These are phyloP conservation scores for Pestalotiopsis sp. DNA, from an alignment of 2,329 filamentous ascomycete species.

Conservation along the genomic window DNA sequence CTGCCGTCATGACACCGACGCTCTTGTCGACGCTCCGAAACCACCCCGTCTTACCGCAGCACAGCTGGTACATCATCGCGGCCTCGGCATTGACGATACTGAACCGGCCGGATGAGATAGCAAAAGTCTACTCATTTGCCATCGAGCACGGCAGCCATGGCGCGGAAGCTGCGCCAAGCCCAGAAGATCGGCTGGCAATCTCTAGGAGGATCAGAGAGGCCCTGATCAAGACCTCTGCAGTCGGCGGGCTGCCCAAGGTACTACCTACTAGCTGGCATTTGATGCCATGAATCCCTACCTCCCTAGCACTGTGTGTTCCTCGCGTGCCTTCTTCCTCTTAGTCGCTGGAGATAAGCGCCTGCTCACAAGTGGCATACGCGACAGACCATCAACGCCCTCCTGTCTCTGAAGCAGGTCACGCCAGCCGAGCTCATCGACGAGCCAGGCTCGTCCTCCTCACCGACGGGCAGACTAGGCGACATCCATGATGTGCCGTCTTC, in stretches of 20 bases:
- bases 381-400: slow-evolving; percentile 50
- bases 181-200: slow-evolving; percentile 44
- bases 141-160: slow-evolving; percentile 33
- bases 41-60: slow-evolving; percentile 42
- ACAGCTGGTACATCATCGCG: slow-evolving; percentile 53
- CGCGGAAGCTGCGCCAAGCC: slow-evolving; percentile 24
- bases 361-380: slow-evolving; percentile 7
- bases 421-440: slow-evolving; percentile 44
- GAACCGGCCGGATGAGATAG: slow-evolving; percentile 52
- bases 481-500: slow-evolving; percentile 37
- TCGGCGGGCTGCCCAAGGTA: slow-evolving; percentile 55
- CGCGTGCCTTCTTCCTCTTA: background rate
- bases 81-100: slow-evolving; percentile 48
- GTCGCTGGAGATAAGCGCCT: background rate
- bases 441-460: slow-evolving; percentile 33
- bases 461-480: slow-evolving; percentile 41
- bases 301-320: background rate
- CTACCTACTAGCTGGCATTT: no score
- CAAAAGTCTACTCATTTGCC: slow-evolving; percentile 44
- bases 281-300: background rate
- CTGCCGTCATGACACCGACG: slow-evolving; percentile 39
- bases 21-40: slow-evolving; percentile 44
- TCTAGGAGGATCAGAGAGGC: slow-evolving; percentile 51
- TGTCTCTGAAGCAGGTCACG: slow-evolving; percentile 46
- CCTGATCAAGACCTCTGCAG: slow-evolving; percentile 48